Base-by-base conservation (phyloP, 441 rosid genomes). In the Pelargonium myrrhifolium region DNA sequence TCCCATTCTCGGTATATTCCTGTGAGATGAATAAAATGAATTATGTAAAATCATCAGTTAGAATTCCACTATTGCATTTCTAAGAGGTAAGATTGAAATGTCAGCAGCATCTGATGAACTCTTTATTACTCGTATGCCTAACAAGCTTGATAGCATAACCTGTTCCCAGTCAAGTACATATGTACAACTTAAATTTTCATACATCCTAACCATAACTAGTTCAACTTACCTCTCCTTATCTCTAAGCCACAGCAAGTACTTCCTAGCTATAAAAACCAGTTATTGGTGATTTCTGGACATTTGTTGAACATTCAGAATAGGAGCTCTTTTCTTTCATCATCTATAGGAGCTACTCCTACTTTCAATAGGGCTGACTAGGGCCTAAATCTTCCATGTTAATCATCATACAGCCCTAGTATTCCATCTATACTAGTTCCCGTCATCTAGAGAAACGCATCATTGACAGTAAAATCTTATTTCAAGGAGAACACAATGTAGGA, bases 1-100 rank as follows among this genome's bases (percentile, higher is more conserved):
- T 56, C 22, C 70, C 70, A 0, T 56, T 56, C 49, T 67, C 70
- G 43, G 43, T 67, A 55, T 67, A 67, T 67, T 67, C 70, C 70
- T 67, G 51, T 37, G 39, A 60, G 8, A 28, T 2, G 12, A 21
- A 56, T 18, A 24, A 17, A 20, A 17, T 56, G 20, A 8, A 10
- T 56, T 53, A 56, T 56, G 61, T 56, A 56, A 56, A 21, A 8
- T 56, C 61, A 21, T 20, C 11, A 14, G 4, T 20, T 18, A n/a
- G 6, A 22, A 22, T 21, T 6, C 37, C 0, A 4, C 17, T n/a
- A n/a, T 6, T 60, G 14, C 28, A 15, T 49, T 9, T 18, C 6
- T 56, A 56, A 56, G 28, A 56, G 26, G 21, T 20, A 20, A 56
- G 28, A n/a, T 56, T 20, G 26, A 56, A 18, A 21, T 18, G 11